Evolutionary conservation across 208 protist genomes (phyloP).

Genomic region (Trypanosoma theileri): DNA sequence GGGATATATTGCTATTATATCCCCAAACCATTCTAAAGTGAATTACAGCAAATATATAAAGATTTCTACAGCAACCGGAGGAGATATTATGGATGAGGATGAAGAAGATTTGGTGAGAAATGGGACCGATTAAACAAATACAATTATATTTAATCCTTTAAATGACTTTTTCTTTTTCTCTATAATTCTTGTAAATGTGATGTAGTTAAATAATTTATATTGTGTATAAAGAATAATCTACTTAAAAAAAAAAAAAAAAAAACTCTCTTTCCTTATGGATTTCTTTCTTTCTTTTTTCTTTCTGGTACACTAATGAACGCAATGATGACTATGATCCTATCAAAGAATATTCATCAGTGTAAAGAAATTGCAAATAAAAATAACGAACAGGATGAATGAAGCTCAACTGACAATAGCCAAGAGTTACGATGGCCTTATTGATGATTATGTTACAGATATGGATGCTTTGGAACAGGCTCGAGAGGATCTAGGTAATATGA

Average conservation of each 20-base stretch:
- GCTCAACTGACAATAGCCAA: background rate
- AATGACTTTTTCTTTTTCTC: conserved; percentile 1
- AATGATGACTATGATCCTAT: too few species aligned
- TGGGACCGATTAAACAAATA: conserved; percentile 1
- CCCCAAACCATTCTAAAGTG: conserved; percentile 50
- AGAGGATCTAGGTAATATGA: background rate
- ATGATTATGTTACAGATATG: background rate
- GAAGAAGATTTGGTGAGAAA: conserved; percentile 32
- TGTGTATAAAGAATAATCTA: background rate
- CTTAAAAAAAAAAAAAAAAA: conserved; percentile 13
- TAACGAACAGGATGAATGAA: background rate
- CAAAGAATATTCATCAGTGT: too few species aligned
- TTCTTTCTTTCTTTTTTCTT: conserved; percentile 20
- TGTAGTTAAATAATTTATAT: background rate
- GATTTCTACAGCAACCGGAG: conserved; percentile 66
- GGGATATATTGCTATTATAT: conserved; percentile 80
- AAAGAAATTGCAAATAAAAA: too few species aligned
- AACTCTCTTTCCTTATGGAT: conserved; percentile 11
- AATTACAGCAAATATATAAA: conserved; percentile 50
- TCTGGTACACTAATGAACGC: background rate
- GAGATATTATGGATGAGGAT: conserved; percentile 55
- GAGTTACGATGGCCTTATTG: conserved; percentile 6
- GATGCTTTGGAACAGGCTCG: too few species aligned
- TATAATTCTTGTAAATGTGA: background rate
- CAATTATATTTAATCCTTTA: background rate